phyloP scores from a whole-genome alignment of 768 basidiomycete species.

The Hemileccinum impolitum region DNA sequence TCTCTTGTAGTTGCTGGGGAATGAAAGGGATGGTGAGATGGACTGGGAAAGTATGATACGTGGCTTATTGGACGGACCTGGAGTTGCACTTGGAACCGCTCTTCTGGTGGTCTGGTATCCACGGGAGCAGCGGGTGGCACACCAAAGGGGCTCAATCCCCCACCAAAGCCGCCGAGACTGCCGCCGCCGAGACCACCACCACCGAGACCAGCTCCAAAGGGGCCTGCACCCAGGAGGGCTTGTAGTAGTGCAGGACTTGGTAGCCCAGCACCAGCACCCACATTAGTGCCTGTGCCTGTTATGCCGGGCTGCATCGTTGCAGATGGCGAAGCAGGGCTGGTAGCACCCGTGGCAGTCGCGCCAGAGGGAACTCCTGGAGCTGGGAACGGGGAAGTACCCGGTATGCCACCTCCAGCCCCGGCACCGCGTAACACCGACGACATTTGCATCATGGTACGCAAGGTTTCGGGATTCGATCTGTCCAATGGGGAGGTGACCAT shows the following conservation, averaged over 20 bases:
- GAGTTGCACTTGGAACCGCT: conserved; percentile 85
- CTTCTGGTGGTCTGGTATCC: conserved; percentile 79
- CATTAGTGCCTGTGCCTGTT: conserved; percentile 21
- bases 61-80: conserved; percentile 44
- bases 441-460: conserved; percentile 78
- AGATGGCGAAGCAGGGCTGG: conserved; percentile 23
- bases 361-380: conserved; percentile 56
- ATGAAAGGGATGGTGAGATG: not conserved
- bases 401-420: conserved; percentile 39
- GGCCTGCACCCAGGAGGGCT: conserved; percentile 10
- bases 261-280: conserved; percentile 9
- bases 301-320: conserved; percentile 17
- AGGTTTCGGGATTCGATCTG: conserved; percentile 72
- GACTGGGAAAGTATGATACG: not conserved
- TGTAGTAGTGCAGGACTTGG: conserved; percentile 46
- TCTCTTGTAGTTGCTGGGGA: conserved; percentile 84
- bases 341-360: conserved; percentile 8
- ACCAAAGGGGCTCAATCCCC: conserved; percentile 23
- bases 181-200: conserved; percentile 30
- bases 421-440: conserved; percentile 33
- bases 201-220: conserved; percentile 5
- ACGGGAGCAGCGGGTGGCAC: conserved; percentile 40
- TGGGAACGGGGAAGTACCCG: conserved; percentile 40
- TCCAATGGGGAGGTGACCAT: not conserved
- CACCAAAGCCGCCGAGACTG: conserved; percentile 27